These are phyloP conservation scores for Torulaspora microellipsoides DNA, from an alignment of 805 yeast species.

Conservation along the genomic window DNA sequence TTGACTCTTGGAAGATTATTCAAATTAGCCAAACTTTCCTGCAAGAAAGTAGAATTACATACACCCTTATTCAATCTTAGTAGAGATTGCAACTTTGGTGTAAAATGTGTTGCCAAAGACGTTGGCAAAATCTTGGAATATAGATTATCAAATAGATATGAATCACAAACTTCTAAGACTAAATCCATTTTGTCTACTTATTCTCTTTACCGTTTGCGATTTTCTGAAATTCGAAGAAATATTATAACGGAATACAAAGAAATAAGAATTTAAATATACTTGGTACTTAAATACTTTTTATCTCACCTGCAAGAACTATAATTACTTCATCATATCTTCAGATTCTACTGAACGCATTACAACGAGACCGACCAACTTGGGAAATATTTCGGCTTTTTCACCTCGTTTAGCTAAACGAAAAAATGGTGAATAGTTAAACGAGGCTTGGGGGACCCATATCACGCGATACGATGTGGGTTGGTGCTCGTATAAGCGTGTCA, in stretches of 20 bases:
- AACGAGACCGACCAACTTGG: not conserved
- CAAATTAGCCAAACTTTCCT: slow-evolving; percentile 14
- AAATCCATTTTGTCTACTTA: slow-evolving; percentile 63
- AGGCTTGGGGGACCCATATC: no score
- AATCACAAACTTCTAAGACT: slow-evolving; percentile 75
- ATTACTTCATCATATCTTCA: no score
- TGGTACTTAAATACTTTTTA: no score
- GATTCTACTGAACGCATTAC: no score
- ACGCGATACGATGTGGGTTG: no score
- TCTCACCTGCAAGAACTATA: no score
- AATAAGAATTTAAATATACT: no score
- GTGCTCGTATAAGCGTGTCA: no score
- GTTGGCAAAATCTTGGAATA: slow-evolving; percentile 70
- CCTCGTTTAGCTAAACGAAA: slow-evolving; percentile 8
- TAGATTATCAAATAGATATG: slow-evolving; percentile 64
- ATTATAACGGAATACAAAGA: no score
- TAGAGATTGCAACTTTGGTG: slow-evolving; percentile 20
- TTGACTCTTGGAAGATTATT: slow-evolving; percentile 20
- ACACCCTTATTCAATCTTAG: slow-evolving; percentile 25
- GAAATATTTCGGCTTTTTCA: slow-evolving; percentile 4
- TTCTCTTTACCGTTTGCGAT: no score
- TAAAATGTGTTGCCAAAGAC: slow-evolving; percentile 40
- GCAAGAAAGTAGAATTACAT: slow-evolving; percentile 24
- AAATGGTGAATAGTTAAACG: not conserved
- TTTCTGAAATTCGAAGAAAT: no score